phyloP scores from a whole-genome alignment of 257 asterid species.

The Forsythia viridissima region DNA sequence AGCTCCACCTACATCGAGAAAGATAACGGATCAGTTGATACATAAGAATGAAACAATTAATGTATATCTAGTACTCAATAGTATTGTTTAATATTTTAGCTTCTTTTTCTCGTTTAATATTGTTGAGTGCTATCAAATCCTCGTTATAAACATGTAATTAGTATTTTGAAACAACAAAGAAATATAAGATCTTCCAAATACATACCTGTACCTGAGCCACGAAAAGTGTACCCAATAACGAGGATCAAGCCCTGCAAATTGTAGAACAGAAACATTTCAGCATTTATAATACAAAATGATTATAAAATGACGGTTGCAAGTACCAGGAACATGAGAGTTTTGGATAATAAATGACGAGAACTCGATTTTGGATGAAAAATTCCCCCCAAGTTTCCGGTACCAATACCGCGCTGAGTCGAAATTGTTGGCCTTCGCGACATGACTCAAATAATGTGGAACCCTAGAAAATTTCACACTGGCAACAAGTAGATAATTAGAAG shows the following conservation, averaged over 20 bases:
- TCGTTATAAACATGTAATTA: too few relatives aligned
- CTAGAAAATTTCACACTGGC: neutral
- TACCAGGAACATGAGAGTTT: conserved; percentile 41
- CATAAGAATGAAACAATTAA: neutral
- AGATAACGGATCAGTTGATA: neutral
- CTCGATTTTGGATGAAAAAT: conserved; percentile 44
- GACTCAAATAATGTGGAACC: neutral
- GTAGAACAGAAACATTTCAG: neutral
- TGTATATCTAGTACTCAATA: neutral
- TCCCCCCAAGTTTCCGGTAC: conserved; percentile 33
- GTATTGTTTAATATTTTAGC: neutral
- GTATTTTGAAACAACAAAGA: neutral
- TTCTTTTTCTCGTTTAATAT: neutral
- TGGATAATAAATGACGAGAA: conserved; percentile 30
- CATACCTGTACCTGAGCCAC: conserved; percentile 47
- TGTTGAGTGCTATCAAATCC: neutral
- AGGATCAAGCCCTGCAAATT: conserved; percentile 38
- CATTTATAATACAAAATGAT: neutral
- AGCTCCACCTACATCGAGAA: neutral
- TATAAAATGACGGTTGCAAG: neutral
- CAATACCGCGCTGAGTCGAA: conserved; percentile 36
- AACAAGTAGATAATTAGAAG: neutral
- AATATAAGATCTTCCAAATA: neutral
- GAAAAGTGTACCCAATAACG: conserved; percentile 33
- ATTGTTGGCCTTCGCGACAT: conserved; percentile 45